These are phyloP conservation scores for Thermoascus crustaceus DNA, from an alignment of 2,329 filamentous ascomycete species.

Conservation along the genomic window DNA sequence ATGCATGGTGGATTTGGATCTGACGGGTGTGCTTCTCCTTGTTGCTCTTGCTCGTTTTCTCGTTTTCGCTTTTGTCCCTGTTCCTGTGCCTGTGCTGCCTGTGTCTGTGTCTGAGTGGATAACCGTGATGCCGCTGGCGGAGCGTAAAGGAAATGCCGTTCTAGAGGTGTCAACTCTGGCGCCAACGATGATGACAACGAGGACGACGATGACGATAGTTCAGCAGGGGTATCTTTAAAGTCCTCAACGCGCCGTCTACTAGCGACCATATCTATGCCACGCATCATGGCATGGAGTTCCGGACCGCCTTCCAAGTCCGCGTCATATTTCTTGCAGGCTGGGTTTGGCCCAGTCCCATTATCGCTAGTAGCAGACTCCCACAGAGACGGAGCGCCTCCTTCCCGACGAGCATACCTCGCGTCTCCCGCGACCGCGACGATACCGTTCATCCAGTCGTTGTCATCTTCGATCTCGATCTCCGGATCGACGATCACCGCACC, in stretches of 20 bases:
- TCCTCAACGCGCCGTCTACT: constrained; percentile 29
- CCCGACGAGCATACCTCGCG: constrained; percentile 29
- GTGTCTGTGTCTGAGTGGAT: no score
- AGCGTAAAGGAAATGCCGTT: constrained; percentile 39
- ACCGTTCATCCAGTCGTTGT: constrained; percentile 28
- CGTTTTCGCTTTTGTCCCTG: constrained; percentile 7
- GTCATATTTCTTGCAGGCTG: constrained; percentile 18
- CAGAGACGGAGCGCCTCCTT: constrained; percentile 18
- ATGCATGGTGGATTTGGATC: constrained; percentile 1
- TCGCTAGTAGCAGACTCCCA: constrained; percentile 13
- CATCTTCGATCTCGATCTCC: constrained; percentile 21
- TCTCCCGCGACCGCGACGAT: constrained; percentile 39
- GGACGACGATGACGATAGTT: no score
- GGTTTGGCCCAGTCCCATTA: constrained; percentile 17
- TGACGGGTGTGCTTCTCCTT: constrained; percentile 9
- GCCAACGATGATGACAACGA: constrained; percentile 10
- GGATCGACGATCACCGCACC: constrained; percentile 41
- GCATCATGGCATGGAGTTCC: constrained; percentile 40
- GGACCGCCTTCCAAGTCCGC: constrained; percentile 34
- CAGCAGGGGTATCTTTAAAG: constrained; percentile 3
- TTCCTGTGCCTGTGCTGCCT: no score
- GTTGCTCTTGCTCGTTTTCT: background rate
- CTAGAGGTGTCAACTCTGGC: constrained; percentile 17
- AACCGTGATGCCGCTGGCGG: constrained; percentile 36
- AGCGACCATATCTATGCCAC: constrained; percentile 35